Conservation (phyloP, 495 filamentous ascomycete species). For the Neurospora sp. region DNA sequence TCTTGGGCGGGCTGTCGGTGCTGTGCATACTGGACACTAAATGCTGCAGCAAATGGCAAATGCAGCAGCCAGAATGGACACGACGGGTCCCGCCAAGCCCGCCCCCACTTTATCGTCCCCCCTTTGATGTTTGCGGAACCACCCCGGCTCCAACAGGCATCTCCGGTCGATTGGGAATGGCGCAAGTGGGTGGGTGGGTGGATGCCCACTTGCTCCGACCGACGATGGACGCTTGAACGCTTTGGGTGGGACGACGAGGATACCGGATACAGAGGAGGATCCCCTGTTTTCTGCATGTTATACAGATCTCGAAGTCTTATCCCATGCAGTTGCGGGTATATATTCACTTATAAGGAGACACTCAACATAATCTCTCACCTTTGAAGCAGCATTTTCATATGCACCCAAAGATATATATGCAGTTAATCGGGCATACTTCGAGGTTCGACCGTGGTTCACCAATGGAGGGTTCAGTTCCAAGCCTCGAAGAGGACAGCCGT, state of each 20-base stretch:
- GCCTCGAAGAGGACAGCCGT: neutral
- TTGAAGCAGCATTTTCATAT: neutral
- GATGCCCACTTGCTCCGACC: neutral
- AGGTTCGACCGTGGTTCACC: neutral
- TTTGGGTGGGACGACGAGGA: neutral
- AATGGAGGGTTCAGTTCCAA: neutral
- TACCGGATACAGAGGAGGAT: neutral
- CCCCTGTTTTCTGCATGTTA: neutral
- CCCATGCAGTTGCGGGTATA: neutral
- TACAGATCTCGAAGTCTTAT: neutral
- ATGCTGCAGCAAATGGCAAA: neutral
- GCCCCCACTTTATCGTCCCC: neutral
- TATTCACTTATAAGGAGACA: neutral
- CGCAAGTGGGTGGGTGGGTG: neutral
- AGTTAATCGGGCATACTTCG: neutral
- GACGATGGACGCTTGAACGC: neutral
- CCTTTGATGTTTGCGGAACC: neutral
- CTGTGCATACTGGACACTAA: neutral
- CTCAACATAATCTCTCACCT: fast-evolving
- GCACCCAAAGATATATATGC: neutral
- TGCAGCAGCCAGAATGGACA: neutral
- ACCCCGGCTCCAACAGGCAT: neutral
- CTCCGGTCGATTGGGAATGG: neutral
- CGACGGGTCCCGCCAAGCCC: neutral
- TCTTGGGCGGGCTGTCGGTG: neutral